phyloP scores from a whole-genome alignment of 805 yeast species.

The Metschnikowia noctiluminum region DNA sequence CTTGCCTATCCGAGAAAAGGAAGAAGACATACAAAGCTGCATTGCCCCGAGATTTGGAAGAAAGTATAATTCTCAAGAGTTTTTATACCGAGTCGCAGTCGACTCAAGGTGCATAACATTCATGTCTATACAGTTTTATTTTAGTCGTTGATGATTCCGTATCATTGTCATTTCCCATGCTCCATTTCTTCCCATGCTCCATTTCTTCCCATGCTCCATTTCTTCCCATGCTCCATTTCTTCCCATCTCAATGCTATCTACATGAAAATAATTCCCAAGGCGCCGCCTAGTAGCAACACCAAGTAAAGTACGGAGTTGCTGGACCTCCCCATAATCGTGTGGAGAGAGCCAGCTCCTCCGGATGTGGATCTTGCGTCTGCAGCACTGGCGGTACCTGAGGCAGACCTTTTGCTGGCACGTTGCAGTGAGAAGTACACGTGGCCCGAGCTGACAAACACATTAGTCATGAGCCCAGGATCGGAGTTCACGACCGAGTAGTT shows the following conservation, averaged over 20 bases:
- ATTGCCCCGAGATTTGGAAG: no score
- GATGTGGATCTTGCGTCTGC: slow-evolving; percentile 15
- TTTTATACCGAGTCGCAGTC: no score
- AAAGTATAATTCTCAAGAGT: no score
- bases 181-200: no score
- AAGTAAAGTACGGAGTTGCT: neutral
- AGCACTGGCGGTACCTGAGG: slow-evolving; percentile 20
- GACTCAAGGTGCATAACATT: no score
- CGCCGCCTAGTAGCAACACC: slow-evolving; percentile 6
- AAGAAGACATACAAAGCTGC: no score
- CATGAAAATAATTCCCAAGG: slow-evolving; percentile 4
- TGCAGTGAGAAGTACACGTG: slow-evolving; percentile 26
- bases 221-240: no score
- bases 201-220: no score
- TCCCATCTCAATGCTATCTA: neutral
- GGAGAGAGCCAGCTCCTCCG: slow-evolving; percentile 9
- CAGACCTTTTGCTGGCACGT: neutral
- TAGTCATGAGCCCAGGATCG: slow-evolving; percentile 28
- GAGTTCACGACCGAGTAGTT: slow-evolving; percentile 8
- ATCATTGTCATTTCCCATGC: no score
- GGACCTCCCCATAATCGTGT: neutral
- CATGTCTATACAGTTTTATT: no score
- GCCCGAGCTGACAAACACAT: slow-evolving; percentile 24
- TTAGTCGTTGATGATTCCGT: no score
- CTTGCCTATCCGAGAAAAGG: no score